Conservation (phyloP, 1,139 yeast species). For the Saccharomyces hybrid region DNA sequence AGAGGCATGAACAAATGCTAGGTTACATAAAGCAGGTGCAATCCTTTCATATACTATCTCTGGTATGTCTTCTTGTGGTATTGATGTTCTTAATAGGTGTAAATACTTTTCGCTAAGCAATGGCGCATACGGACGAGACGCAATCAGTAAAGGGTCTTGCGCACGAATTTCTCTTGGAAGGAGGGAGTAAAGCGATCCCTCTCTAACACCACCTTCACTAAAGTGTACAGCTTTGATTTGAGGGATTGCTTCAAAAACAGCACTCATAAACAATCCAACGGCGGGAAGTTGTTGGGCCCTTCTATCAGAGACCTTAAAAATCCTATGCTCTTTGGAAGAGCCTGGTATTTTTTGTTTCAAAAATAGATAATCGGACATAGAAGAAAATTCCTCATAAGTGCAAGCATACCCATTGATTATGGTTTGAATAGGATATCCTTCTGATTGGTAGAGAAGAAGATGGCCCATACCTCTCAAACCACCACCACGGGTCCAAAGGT, state of each 20-base stretch:
- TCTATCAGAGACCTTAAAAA: conserved; percentile 53
- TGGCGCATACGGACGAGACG: conserved; percentile 61
- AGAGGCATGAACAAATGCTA: conserved; percentile 63
- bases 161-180: conserved; percentile 46
- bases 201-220: conserved; percentile 66
- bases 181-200: conserved; percentile 56
- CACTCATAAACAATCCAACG: conserved; percentile 51
- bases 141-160: conserved; percentile 57
- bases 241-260: conserved; percentile 51
- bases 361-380: conserved; percentile 41
- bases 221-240: conserved; percentile 51
- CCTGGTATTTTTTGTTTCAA: conserved; percentile 39
- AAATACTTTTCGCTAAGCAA: conserved; percentile 46
- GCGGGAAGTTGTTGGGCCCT: conserved; percentile 58
- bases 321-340: conserved; percentile 30
- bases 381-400: conserved; percentile 42
- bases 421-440: conserved; percentile 50
- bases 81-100: conserved; percentile 42
- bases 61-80: conserved; percentile 49
- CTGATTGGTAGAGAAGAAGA: conserved; percentile 44
- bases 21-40: conserved; percentile 58
- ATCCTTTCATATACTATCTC: conserved; percentile 47
- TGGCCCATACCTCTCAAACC: conserved; percentile 61
- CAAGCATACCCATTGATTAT: conserved; percentile 59
- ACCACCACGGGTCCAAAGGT: conserved; percentile 58